phyloP scores from a whole-genome alignment of 2,329 filamentous ascomycete species.

The Dothistroma septosporum region DNA sequence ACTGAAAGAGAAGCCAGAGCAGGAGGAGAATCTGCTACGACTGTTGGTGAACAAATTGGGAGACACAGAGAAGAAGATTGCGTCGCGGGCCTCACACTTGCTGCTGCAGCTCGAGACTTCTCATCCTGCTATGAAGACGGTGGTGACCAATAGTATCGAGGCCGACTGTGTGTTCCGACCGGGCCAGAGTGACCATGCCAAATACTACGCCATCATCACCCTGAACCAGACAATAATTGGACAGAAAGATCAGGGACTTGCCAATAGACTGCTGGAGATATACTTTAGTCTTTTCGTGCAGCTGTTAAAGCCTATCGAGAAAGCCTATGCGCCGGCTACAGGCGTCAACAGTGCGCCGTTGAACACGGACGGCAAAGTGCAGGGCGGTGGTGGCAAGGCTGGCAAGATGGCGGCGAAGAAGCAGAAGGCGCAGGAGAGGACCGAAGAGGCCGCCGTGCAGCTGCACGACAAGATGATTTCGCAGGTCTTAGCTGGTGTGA shows the following conservation, averaged over 20 bases:
- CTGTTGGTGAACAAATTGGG: conserved; percentile 95
- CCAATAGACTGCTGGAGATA: conserved; percentile 76
- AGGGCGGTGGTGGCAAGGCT: conserved; percentile 53
- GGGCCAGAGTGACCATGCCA: conserved; percentile 80
- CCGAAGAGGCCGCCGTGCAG: conserved; percentile 49
- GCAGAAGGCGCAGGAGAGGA: conserved; percentile 39
- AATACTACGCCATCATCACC: conserved; percentile 94
- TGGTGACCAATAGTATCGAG: conserved; percentile 81
- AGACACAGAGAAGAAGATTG: conserved; percentile 91
- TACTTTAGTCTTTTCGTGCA: conserved; percentile 88
- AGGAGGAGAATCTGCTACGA: conserved; percentile 88
- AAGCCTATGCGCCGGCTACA: conserved; percentile 20
- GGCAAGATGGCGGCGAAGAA: conserved; percentile 52
- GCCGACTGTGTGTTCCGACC: conserved; percentile 82
- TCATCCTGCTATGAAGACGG: conserved; percentile 89
- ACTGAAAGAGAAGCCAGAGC: conserved; percentile 91
- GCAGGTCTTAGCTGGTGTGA: conserved; percentile 87
- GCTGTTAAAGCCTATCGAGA: conserved; percentile 63
- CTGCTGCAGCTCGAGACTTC: conserved; percentile 84
- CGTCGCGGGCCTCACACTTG: conserved; percentile 87
- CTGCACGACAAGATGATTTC: conserved; percentile 88
- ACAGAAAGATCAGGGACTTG: conserved; percentile 73
- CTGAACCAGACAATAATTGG: conserved; percentile 95
- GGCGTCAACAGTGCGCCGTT: conserved; percentile 8
- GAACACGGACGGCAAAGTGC: conserved; percentile 33